Conservation (phyloP, 2,329 filamentous ascomycete genomes). For the Cercospora zeina region DNA sequence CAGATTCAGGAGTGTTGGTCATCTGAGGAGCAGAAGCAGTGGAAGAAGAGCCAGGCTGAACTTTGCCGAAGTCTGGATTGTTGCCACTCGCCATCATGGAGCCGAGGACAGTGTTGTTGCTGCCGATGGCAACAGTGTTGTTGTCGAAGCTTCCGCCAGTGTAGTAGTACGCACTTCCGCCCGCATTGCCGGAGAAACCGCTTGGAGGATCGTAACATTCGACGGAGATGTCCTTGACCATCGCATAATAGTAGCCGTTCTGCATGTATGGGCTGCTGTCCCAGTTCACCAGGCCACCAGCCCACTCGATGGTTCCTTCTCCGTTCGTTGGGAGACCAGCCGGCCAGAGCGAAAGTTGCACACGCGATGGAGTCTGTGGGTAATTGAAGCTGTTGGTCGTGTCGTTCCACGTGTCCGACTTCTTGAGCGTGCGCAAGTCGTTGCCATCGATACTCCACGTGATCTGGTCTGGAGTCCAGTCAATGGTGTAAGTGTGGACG, state of each 20-base stretch:
- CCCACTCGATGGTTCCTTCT: constrained; percentile 85
- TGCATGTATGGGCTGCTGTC: constrained; percentile 74
- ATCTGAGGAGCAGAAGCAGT: constrained; percentile 34
- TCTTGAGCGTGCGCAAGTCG: constrained; percentile 70
- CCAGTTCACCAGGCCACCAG: constrained; percentile 90
- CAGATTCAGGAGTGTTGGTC: constrained; percentile 45
- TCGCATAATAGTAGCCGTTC: constrained; percentile 86
- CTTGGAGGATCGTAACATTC: constrained; percentile 84
- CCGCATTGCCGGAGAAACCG: constrained; percentile 59
- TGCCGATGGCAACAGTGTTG: constrained; percentile 71
- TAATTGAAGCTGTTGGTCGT: constrained; percentile 79
- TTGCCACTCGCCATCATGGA: constrained; percentile 80
- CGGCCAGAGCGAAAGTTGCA: constrained; percentile 96
- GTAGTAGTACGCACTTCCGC: constrained; percentile 72
- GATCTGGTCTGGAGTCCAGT: constrained; percentile 85
- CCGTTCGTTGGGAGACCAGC: constrained; percentile 78
- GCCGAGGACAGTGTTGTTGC: constrained; percentile 73
- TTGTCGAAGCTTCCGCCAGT: constrained; percentile 66
- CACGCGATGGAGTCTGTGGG: constrained; percentile 86
- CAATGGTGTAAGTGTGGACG: constrained; percentile 87
- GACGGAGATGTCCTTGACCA: constrained; percentile 73
- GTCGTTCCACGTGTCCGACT: constrained; percentile 79
- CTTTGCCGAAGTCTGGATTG: constrained; percentile 57
- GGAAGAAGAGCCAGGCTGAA: constrained; percentile 40
- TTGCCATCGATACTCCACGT: constrained; percentile 86